Percentiles rank a stretch among this genome's conserved stretches.
These are phyloP conservation scores for Backusella tarrabulga DNA, from an alignment of 192 early-diverging fungal genomes.

Conservation along the genomic window DNA sequence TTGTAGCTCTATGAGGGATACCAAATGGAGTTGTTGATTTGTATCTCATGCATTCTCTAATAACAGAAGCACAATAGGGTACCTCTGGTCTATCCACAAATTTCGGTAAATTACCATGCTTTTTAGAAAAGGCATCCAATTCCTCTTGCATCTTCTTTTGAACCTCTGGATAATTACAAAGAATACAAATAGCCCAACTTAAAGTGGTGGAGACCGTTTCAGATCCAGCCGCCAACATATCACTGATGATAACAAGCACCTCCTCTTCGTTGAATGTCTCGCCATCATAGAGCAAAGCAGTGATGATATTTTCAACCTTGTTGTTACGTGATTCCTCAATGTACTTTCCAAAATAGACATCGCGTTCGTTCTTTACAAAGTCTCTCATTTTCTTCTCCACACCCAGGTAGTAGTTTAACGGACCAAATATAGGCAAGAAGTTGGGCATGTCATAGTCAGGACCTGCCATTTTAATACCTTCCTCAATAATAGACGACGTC, in stretches of 20 bases:
- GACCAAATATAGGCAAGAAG: neutral
- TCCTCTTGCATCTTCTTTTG: constrained; percentile 14
- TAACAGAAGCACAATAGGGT: constrained; percentile 15
- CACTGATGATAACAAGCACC: neutral
- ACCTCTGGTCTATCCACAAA: neutral
- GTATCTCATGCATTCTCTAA: constrained; percentile 20
- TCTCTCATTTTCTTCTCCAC: neutral
- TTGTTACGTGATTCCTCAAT: neutral
- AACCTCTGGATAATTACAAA: constrained; percentile 19
- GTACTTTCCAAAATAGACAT: neutral
- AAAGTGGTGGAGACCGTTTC: constrained; percentile 16
- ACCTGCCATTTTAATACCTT: neutral
- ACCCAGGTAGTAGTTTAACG: neutral
- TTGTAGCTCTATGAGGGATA: constrained; percentile 11
- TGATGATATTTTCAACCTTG: neutral
- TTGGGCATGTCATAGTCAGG: neutral
- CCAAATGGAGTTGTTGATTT: constrained; percentile 8
- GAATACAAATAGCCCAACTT: constrained; percentile 9
- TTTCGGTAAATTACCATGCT: neutral
- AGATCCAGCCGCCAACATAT: neutral
- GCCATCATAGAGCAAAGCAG: neutral
- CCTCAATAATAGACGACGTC: neutral
- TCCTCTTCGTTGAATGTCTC: neutral
- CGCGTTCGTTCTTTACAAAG: neutral
- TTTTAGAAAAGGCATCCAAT: constrained; percentile 3